Percentiles rank a stretch among this genome's conserved stretches.
Evolutionary conservation across 129 eudicot genomes (phyloP).

Genomic region (Arctium lappa): DNA sequence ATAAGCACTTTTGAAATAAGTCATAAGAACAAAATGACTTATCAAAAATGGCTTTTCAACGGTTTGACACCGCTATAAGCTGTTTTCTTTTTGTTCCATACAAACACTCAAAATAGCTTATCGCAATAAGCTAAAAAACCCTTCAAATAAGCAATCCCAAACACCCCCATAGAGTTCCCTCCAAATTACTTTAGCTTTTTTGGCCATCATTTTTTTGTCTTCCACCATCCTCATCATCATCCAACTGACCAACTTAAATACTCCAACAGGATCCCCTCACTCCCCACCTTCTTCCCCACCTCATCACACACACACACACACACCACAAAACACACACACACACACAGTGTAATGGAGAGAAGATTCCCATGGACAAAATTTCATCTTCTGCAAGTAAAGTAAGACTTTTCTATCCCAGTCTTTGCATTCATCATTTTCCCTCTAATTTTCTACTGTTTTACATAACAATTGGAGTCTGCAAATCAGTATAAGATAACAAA

Average conservation of each 20-base stretch:
- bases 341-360: neutral
- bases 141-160: too few species aligned
- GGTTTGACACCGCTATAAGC: too few species aligned
- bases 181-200: neutral
- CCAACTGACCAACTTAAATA: conserved; percentile 9
- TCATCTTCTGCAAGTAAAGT: conserved; percentile 25
- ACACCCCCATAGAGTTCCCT: neutral
- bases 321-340: neutral
- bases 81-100: too few species aligned
- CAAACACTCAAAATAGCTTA: too few species aligned
- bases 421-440: conserved; percentile 9
- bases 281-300: conserved; percentile 14
- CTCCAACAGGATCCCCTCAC: conserved; percentile 9
- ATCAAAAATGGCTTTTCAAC: too few species aligned
- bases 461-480: neutral
- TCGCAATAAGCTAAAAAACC: too few species aligned
- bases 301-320: neutral
- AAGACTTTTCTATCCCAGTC: conserved; percentile 12
- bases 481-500: neutral
- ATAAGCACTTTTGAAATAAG: too few species aligned
- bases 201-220: neutral
- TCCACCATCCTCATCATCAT: conserved; percentile 11
- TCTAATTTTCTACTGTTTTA: neutral
- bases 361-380: conserved; percentile 20
- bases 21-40: too few species aligned